Conservation (phyloP, 192 early-diverging fungal species). For the Coemansia sp. region DNA sequence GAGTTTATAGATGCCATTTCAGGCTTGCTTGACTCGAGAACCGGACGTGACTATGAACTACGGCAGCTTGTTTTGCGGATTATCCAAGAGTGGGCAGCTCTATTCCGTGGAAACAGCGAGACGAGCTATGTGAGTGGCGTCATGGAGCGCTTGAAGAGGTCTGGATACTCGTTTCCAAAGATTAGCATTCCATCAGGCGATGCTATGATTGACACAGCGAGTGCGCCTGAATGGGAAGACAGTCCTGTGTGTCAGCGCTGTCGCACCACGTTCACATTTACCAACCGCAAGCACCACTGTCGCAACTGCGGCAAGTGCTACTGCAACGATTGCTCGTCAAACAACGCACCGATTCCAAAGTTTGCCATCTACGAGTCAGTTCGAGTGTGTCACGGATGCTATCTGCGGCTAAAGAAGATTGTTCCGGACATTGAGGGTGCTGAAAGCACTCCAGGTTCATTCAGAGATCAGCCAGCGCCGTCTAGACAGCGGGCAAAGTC, state of each 20-base stretch:
- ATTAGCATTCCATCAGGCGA: constrained; percentile 60
- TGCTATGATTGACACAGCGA: constrained; percentile 81
- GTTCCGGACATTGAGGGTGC: constrained; percentile 33
- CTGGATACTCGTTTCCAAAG: constrained; percentile 72
- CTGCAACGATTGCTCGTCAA: constrained; percentile 91
- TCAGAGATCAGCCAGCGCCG: constrained; percentile 10
- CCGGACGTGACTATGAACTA: constrained; percentile 72
- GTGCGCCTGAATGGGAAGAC: constrained; percentile 96
- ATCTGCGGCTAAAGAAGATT: constrained; percentile 68
- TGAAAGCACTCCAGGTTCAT: constrained; percentile 8
- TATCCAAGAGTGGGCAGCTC: constrained; percentile 88
- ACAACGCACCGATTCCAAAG: constrained; percentile 77
- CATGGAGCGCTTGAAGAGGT: constrained; percentile 75
- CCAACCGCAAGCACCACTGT: constrained; percentile 98
- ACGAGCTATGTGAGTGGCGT: constrained; percentile 78
- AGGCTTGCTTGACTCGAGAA: constrained; percentile 55
- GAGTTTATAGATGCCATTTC: constrained; percentile 90
- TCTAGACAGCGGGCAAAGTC: constrained; percentile 11
- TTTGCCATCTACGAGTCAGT: constrained; percentile 87
- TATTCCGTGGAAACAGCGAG: constrained; percentile 76
- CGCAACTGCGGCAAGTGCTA: constrained; percentile 94
- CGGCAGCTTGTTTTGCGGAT: constrained; percentile 68
- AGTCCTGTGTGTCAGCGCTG: constrained; percentile 93
- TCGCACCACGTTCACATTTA: constrained; percentile 86
- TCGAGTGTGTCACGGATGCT: constrained; percentile 94